Base-by-base conservation (phyloP, 352 stramenopile species). In the Phytopythium cucurbitacearum region DNA sequence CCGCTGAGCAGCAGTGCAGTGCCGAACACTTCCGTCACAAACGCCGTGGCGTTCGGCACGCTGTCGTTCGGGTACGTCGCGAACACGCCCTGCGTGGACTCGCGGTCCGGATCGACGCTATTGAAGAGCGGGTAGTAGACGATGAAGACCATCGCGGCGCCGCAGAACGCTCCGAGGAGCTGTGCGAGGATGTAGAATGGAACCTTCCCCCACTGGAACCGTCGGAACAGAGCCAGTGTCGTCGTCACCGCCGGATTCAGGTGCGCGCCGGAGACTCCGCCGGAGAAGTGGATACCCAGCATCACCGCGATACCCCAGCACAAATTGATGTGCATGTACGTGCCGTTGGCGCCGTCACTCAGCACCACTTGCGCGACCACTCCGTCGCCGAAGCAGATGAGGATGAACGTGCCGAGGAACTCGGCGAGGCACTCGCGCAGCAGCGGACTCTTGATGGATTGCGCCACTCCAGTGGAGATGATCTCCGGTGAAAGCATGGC, bases 251-350 rank as follows among this genome's bases (percentile, higher is more conserved):
- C 66, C 5, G 73, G 73, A 64, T 88, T 88, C 16, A 88, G 35
- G 61, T 88, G 77, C 1, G 72, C 74, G 7, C 72, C 72, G n/a
- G 65, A 80, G 35, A 83, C 67, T 28, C 72, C 69, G 1, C 70
- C 73, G 1, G 65, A 69, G 10, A 57, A 61, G 57, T 89, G 71
- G 50, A 89, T 80, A 12, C 68, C 75, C 36, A 87, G 70, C 54
- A 87, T 72, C 48, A 89, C 65, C 11, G 61, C 78, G 48, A 85
- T 55, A 0, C 75, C 78, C 75, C 78, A 89, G 57, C 60, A 76
- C 15, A 89, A 45, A 21, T 55, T 73, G 65, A 89, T 81, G 48
- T 71, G 71, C 36, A 73, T 66, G 67, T 83, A 87, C 39, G 71
- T 73, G 21, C 77, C 77, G 10, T 67, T 71, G 12, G 51, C 57